These are phyloP conservation scores for Medicago ruthenica DNA, from an alignment of 306 rosid genomes.

Conservation along the genomic window DNA sequence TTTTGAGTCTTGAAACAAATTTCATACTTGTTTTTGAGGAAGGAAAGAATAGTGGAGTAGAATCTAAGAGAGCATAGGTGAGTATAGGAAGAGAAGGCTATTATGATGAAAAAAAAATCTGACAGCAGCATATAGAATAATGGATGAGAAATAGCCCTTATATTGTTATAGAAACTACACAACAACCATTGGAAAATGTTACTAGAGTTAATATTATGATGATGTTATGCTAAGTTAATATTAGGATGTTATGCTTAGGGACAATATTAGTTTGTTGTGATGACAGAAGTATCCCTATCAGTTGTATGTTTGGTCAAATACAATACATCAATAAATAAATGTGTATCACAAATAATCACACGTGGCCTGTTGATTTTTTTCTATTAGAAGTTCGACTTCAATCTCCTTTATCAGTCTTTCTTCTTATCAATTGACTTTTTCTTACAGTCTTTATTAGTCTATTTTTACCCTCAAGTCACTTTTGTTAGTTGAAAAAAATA, in stretches of 20 bases:
- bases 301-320: conserved; percentile 40
- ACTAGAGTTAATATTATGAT: neutral
- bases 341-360: conserved; percentile 1
- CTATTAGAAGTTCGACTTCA: conserved; percentile 9
- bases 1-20: conserved; percentile 33
- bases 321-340: neutral
- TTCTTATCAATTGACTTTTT: neutral
- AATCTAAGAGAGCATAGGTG: conserved; percentile 24
- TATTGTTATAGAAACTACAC: conserved; percentile 52
- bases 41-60: conserved; percentile 42
- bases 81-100: neutral
- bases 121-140: conserved; percentile 38
- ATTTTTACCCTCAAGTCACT: neutral
- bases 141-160: conserved; percentile 41
- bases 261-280: neutral
- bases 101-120: conserved; percentile 32
- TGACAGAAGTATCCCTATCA: conserved; percentile 18
- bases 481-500: neutral
- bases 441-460: neutral
- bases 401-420: conserved; percentile 19
- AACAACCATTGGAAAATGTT: conserved; percentile 44
- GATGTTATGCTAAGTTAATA: conserved; percentile 4
- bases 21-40: conserved; percentile 55
- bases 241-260: neutral
- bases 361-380: neutral